Percentiles rank a stretch among this genome's conserved stretches.
Conservation (phyloP, 345 rosid genomes). For the Salix dunnii region DNA sequence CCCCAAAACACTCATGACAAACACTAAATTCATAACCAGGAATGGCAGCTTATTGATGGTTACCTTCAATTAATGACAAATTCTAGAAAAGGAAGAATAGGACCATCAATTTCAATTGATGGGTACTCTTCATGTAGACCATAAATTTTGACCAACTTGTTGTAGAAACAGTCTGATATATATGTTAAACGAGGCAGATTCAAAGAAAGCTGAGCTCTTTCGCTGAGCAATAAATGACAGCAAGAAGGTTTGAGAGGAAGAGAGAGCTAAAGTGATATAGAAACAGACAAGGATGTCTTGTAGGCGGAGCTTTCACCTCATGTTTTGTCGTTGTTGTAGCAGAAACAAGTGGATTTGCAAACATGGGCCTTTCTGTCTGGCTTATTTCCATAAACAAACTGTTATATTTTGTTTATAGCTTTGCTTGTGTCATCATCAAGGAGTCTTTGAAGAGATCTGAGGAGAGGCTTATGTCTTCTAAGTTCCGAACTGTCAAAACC, state of each 20-base stretch:
- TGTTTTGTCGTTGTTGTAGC: background rate
- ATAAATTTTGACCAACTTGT: slow-evolving; percentile 10
- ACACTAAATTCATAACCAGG: background rate
- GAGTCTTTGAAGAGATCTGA: background rate
- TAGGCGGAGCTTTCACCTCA: slow-evolving; percentile 14
- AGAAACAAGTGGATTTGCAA: background rate
- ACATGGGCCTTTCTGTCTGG: background rate
- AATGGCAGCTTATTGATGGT: slow-evolving; percentile 3
- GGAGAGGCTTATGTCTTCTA: background rate
- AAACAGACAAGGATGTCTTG: background rate
- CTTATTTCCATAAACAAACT: background rate
- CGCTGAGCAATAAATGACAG: background rate
- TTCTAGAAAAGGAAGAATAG: background rate
- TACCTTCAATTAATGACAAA: slow-evolving; percentile 4
- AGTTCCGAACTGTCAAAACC: background rate
- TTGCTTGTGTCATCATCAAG: background rate
- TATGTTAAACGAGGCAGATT: slow-evolving; percentile 4
- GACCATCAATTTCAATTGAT: background rate
- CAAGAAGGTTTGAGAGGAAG: background rate
- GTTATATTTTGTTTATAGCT: background rate
- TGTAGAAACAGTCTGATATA: background rate
- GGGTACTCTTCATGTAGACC: slow-evolving; percentile 10
- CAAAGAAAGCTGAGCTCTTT: background rate
- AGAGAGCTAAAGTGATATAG: background rate
- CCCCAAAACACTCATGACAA: background rate